Evolutionary conservation across 768 basidiomycete species (phyloP).

Genomic region (Piloderma croceum): DNA sequence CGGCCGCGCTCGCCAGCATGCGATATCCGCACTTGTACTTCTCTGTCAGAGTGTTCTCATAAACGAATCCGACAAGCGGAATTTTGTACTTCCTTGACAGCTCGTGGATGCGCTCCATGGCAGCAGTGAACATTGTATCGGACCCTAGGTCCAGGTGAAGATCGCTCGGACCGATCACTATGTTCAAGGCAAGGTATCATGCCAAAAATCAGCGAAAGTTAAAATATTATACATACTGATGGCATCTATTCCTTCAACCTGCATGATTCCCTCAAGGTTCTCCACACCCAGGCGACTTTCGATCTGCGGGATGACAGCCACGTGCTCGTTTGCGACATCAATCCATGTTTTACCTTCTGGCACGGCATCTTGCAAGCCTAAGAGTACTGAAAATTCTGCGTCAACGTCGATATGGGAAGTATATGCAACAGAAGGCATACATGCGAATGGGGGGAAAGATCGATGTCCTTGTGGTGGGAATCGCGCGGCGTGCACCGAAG

Average conservation of each 20-base stretch:
- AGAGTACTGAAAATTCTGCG: constrained; percentile 4
- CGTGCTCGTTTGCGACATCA: constrained; percentile 12
- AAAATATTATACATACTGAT: constrained; percentile 15
- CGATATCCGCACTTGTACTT: no score
- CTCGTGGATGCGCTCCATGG: constrained; percentile 7
- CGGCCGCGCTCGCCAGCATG: no score
- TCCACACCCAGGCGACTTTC: constrained; percentile 10
- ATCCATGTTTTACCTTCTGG: constrained; percentile 11
- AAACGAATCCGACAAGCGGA: constrained; percentile 13
- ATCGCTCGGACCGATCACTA: constrained; percentile 9
- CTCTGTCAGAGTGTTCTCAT: no score
- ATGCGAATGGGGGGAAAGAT: constrained; percentile 14
- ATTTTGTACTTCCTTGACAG: constrained; percentile 11
- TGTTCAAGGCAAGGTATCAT: no score
- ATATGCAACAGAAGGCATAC: no score
- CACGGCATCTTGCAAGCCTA: constrained; percentile 9
- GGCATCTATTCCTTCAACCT: constrained; percentile 10
- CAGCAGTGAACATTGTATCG: constrained; percentile 11
- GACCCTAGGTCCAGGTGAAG: constrained; percentile 13
- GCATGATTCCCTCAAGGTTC: constrained; percentile 11
- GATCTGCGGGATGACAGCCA: constrained; percentile 14
- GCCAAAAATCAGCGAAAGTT: no score
- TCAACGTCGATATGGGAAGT: neutral
- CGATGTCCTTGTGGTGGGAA: constrained; percentile 12
- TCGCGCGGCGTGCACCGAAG: constrained; percentile 6